Percentiles rank a stretch among this genome's conserved stretches.
phyloP scores from a whole-genome alignment of 108 stramenopile species.

The Cyclotella cryptica region DNA sequence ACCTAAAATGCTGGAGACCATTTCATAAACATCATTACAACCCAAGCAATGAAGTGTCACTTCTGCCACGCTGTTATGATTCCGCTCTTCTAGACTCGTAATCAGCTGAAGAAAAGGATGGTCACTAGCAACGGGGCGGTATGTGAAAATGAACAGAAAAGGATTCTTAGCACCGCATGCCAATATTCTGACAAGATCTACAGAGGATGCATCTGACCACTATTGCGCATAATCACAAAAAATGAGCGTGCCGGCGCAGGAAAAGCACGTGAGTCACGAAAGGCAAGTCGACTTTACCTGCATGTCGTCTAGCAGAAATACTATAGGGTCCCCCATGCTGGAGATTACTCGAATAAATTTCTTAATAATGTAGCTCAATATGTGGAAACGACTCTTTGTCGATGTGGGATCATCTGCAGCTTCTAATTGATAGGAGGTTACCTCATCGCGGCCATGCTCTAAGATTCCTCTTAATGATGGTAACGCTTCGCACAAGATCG shows the following conservation, averaged over 20 bases:
- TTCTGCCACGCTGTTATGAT: not conserved
- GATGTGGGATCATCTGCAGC: not conserved
- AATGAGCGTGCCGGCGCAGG: not conserved
- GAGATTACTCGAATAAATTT: slow-evolving; percentile 1
- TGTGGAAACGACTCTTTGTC: not conserved
- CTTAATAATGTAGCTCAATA: not conserved
- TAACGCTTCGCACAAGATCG: slow-evolving; percentile 12
- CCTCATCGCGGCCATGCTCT: not conserved
- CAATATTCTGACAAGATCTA: slow-evolving; percentile 4
- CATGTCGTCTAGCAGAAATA: slow-evolving; percentile 13
- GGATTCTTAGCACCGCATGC: slow-evolving; percentile 6
- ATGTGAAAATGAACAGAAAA: slow-evolving; percentile 26
- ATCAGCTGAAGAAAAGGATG: slow-evolving; percentile 17
- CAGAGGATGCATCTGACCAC: slow-evolving; percentile 20
- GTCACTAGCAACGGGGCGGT: slow-evolving; percentile 6
- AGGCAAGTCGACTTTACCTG: not conserved
- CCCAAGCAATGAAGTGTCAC: not conserved
- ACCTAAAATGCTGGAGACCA: not conserved
- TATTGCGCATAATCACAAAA: not conserved
- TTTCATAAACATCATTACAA: not conserved
- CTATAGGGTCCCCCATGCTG: slow-evolving; percentile 8
- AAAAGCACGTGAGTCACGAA: not conserved
- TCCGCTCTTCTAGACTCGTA: not conserved
- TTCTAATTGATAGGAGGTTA: not conserved
- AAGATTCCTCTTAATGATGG: slow-evolving; percentile 1